A percentile compares a stretch with the other conserved stretches of the same genome.
phyloP scores from a whole-genome alignment of 208 protist genomes.

The Hexamita inflata region DNA sequence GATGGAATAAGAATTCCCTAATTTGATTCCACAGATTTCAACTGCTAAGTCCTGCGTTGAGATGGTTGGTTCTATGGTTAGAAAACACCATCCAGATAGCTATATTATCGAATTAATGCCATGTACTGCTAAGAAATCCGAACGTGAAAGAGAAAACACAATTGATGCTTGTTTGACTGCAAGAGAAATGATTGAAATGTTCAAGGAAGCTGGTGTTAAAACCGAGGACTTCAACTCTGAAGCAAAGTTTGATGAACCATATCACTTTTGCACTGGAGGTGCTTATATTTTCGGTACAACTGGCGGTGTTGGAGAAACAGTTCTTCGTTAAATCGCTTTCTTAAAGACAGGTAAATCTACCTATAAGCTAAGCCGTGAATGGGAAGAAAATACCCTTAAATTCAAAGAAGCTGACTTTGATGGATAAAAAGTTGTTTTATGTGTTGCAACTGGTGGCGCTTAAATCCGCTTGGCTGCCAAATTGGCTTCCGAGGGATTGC shows the following conservation, averaged over 20 bases:
- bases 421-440: not conserved
- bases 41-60: slow-evolving; percentile 40
- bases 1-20: slow-evolving; percentile 40
- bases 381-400: no score
- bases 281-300: slow-evolving; percentile 36
- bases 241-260: slow-evolving; percentile 10
- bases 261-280: slow-evolving; percentile 32
- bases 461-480: not conserved
- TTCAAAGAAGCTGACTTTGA: not conserved
- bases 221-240: slow-evolving; percentile 6
- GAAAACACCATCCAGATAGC: not conserved
- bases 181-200: slow-evolving; percentile 6
- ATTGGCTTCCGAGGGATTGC: not conserved
- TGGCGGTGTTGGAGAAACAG: slow-evolving; percentile 41
- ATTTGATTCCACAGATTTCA: slow-evolving; percentile 47
- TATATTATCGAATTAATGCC: slow-evolving; percentile 37
- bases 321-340: slow-evolving; percentile 24
- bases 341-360: not conserved
- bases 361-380: no score
- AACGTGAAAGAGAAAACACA: not conserved
- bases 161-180: slow-evolving; percentile 23
- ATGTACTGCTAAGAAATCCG: slow-evolving; percentile 36
- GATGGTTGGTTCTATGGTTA: slow-evolving; percentile 30
- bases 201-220: not conserved
- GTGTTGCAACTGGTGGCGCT: slow-evolving; percentile 7